Evolutionary conservation across 2,329 filamentous ascomycete species (phyloP), one percentile per base, ranked within the genome.

Genomic region (Aureobasidium musti): DNA sequence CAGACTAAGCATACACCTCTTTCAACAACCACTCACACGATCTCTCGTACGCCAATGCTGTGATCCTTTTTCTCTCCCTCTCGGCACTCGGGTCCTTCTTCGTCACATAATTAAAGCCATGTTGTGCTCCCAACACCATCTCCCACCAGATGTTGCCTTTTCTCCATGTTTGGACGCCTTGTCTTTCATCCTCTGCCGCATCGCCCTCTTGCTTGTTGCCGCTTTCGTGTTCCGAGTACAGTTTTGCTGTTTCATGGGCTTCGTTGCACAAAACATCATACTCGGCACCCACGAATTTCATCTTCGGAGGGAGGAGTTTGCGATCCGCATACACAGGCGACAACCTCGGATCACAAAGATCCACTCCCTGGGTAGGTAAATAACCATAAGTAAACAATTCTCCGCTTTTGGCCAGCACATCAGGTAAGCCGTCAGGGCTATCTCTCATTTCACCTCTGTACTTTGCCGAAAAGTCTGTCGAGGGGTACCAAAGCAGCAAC

Each of bases 331-430:
- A 66, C 1, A 57, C 23, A 2, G 63, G 63, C 0, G 41, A 49
- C 2, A 66, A 17, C 0, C 10, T 17, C 1, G 52, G 52, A 10
- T 59, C n/a, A 7, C 43, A 30, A 10, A 39, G n/a, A 7, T 66
- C 63, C 1, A 41, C 30, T 1, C 43, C 43, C 4, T 14, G 0
- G n/a, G n/a, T n/a, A 13, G 52, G 39, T 5, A 66, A 30, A 11
- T 66, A 66, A 6, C 63, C 63, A 19, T 59, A 66, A 8, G 54
- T 52, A 35, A 66, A 57, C 39, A 65, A 1, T 6, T 54, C 61
- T 26, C 47, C 50, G 8, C 37, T 54, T 17, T 65, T 56, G 2
- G 13, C 28, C 1, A 65, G 21, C 11, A 65, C 61, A n/a, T 65
- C 61, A 6, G 61, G 49, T 7, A 28, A 19, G 5, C 61, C 61